A percentile compares a stretch with the other conserved stretches of the same genome.
Conservation (phyloP, 495 filamentous ascomycete genomes). For the Aspergillus saccharolyticus region DNA sequence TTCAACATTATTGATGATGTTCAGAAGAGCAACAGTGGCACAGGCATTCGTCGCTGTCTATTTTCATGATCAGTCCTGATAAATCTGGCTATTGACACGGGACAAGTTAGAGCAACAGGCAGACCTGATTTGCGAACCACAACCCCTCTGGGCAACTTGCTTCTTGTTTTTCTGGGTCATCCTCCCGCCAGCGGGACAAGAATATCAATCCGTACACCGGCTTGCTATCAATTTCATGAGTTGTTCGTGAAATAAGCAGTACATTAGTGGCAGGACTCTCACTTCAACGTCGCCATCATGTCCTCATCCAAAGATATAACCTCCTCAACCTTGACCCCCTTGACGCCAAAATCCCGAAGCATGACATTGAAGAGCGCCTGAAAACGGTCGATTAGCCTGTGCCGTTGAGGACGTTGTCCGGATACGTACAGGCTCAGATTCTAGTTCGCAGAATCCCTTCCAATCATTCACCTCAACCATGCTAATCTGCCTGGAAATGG, state of each 20-base stretch:
- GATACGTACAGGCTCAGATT: constrained; percentile 75
- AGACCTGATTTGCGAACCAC: constrained; percentile 94
- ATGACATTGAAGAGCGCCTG: constrained; percentile 83
- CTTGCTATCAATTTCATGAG: constrained; percentile 37
- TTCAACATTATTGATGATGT: constrained; percentile 82
- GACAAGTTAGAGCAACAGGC: constrained; percentile 7
- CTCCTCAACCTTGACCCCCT: constrained; percentile 70
- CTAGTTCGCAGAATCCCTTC: constrained; percentile 83
- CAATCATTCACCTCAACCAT: constrained; percentile 37
- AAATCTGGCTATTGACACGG: background rate
- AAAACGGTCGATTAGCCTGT: background rate
- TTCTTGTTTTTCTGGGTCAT: constrained; percentile 53
- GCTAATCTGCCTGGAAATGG: no score
- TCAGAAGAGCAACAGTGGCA: constrained; percentile 81
- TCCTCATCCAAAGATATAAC: constrained; percentile 70
- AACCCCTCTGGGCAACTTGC: constrained; percentile 59
- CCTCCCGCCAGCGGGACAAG: constrained; percentile 65
- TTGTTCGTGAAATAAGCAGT: constrained; percentile 2
- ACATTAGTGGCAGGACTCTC: constrained; percentile 14
- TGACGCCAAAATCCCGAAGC: constrained; percentile 70
- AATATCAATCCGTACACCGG: constrained; percentile 82
- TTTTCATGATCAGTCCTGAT: constrained; percentile 9
- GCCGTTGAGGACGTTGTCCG: background rate
- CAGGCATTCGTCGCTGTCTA: constrained; percentile 79
- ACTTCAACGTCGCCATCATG: constrained; percentile 61